These are phyloP conservation scores for Pseudocercospora crystallina DNA, from an alignment of 2,329 filamentous ascomycete species.

Conservation along the genomic window DNA sequence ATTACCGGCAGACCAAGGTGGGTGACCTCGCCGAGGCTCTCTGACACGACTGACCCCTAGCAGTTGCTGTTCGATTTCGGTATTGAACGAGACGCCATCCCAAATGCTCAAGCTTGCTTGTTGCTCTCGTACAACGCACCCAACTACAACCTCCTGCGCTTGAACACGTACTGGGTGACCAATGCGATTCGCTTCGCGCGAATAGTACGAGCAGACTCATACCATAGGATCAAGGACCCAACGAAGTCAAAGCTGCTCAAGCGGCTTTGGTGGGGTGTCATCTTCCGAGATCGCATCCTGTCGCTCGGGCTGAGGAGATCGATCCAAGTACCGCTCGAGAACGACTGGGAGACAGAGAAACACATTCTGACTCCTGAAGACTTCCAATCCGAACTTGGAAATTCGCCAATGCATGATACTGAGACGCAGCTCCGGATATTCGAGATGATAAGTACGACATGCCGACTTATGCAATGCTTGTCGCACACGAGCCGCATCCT, in stretches of 20 bases:
- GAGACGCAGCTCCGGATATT: conserved; percentile 26
- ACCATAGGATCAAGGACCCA: conserved; percentile 20
- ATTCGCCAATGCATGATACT: conserved; percentile 23
- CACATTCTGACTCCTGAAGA: conserved; percentile 20
- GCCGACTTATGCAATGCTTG: conserved; percentile 23
- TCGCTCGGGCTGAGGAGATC: conserved; percentile 21
- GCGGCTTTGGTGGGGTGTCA: conserved; percentile 24
- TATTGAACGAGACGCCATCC: conserved; percentile 21
- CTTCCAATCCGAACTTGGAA: conserved; percentile 21
- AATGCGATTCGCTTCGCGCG: conserved; percentile 24
- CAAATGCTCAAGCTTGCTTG: conserved; percentile 22
- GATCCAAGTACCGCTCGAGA: conserved; percentile 17
- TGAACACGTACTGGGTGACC: conserved; percentile 26
- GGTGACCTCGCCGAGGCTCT: not conserved
- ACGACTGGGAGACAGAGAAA: conserved; percentile 21
- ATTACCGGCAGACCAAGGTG: conserved; percentile 23
- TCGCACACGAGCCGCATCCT: conserved; percentile 18
- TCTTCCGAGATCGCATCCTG: conserved; percentile 23
- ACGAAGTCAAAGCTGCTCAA: conserved; percentile 19
- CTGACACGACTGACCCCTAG: not conserved
- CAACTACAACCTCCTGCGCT: conserved; percentile 22
- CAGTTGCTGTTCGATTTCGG: conserved; percentile 24
- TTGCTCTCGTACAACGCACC: conserved; percentile 22
- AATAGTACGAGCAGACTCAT: conserved; percentile 21
- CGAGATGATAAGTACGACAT: conserved; percentile 18